These are phyloP conservation scores for Acer saccharum DNA, from an alignment of 345 rosid genomes.

Conservation along the genomic window DNA sequence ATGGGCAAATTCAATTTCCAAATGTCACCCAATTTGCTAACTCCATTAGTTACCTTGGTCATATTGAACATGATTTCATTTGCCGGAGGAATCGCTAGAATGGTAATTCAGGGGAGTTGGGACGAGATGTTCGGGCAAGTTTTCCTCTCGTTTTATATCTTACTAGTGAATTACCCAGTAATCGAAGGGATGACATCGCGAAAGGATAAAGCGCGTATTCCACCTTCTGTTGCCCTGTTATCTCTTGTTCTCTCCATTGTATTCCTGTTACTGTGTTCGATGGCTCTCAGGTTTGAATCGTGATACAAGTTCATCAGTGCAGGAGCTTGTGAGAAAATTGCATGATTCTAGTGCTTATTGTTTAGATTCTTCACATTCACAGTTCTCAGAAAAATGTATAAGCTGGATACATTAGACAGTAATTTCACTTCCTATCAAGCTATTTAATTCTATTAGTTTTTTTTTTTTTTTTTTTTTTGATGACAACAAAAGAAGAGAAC, in stretches of 20 bases:
- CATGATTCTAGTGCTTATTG: neutral
- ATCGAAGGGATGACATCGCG: slow-evolving; percentile 29
- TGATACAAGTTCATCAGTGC: neutral
- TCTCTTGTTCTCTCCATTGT: neutral
- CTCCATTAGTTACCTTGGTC: slow-evolving; percentile 23
- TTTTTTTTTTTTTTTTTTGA: no score
- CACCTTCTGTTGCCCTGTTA: neutral
- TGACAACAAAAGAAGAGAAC: no score
- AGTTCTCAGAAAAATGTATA: no score
- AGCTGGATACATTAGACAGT: neutral
- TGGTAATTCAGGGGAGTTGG: neutral
- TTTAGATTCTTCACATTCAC: neutral
- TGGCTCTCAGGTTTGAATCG: neutral
- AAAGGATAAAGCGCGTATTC: slow-evolving; percentile 29
- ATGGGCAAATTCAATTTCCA: slow-evolving; percentile 29
- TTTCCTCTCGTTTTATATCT: slow-evolving; percentile 25
- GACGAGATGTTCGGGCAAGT: slow-evolving; percentile 26
- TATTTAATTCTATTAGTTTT: no score
- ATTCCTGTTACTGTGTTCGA: slow-evolving; percentile 13
- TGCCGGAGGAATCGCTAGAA: slow-evolving; percentile 20
- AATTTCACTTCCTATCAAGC: neutral
- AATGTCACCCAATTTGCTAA: slow-evolving; percentile 12
- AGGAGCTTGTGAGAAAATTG: neutral
- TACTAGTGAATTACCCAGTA: slow-evolving; percentile 26
- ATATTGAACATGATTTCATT: neutral